Evolutionary conservation across 176 grass and related monocot genomes (phyloP), one percentile per base, ranked within the genome.

Genomic region (Carex scoparia): DNA sequence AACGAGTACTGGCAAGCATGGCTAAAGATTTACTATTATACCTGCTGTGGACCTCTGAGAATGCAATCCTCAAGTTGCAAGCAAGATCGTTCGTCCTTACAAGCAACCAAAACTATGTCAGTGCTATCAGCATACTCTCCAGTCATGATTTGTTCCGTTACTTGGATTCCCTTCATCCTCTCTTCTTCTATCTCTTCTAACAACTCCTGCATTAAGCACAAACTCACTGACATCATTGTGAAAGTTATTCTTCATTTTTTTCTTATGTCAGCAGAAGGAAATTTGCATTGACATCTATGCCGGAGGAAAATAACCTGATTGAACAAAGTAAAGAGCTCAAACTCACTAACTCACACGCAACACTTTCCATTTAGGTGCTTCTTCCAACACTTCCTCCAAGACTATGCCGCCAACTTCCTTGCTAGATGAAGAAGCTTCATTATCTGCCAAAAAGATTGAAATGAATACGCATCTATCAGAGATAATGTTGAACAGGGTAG

Each of bases 301-400:
- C 3, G 18, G 54, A 80, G 13, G 11, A 61, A 33, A 79, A 81
- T 23, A 81, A 81, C 35, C 54, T 62, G 32, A 38, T 40, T 38
- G 57, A 61, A 84, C 81, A 84, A 81, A 82, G 73, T 74, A 72
- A 40, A 80, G 58, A 55, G 76, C 85, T 37, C 59, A 65, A 87
- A 92, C 68, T 82, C 86, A 87, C 63, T 87, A 84, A 86, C 92
- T 89, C 88, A 98, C 92, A 91, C 60, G 77, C 72, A 98, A 98
- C 83, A 94, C 82, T 90, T 94, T 94, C 92, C 95, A 98, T 88
- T 98, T 94, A 27, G 95, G 95, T 69, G 92, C 86, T 91, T 93
- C 95, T 88, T 98, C 95, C 69, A 98, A 87, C 81, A 98, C 88
- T 92, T 98, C 95, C 84, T 91, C 91, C 79, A 98, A 79, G 23